phyloP scores from a whole-genome alignment of 163 green algal species.

The Chloromonas sp. region DNA sequence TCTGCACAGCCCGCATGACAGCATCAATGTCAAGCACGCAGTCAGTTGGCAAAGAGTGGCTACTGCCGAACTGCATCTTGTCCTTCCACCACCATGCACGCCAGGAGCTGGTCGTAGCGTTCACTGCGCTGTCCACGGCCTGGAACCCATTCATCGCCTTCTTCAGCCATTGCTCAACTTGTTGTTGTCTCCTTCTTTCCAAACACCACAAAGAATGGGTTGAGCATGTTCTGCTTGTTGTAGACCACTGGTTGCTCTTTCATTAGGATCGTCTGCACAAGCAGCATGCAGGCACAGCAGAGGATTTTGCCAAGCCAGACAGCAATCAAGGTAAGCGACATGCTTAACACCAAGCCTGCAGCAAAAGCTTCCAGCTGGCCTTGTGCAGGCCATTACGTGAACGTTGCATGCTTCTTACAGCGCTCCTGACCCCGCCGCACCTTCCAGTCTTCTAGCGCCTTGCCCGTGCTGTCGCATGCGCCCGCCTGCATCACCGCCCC shows the following conservation, averaged over 20 bases:
- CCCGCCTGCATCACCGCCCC: conserved; percentile 74
- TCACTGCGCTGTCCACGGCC: background rate
- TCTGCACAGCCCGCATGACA: too few relatives aligned
- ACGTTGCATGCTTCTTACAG: too few relatives aligned
- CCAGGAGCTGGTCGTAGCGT: background rate
- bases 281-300: too few relatives aligned
- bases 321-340: background rate
- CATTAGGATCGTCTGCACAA: conserved; percentile 39
- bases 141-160: too few relatives aligned
- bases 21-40: too few relatives aligned
- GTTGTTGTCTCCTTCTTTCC: conserved; percentile 26
- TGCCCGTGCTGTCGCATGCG: conserved; percentile 61
- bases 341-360: background rate
- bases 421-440: conserved; percentile 19
- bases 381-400: too few relatives aligned
- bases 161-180: too few relatives aligned
- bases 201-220: conserved; percentile 86
- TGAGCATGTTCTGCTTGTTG: conserved; percentile 78
- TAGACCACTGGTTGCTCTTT: conserved; percentile 55
- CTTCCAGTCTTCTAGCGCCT: conserved; percentile 73
- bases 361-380: too few relatives aligned
- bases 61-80: too few relatives aligned
- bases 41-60: too few relatives aligned
- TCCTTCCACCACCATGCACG: too few relatives aligned
- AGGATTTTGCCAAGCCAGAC: too few relatives aligned